A percentile compares a stretch with the other conserved stretches of the same genome.
phyloP scores from a whole-genome alignment of 768 basidiomycete species.

The Mycena alexandri region DNA sequence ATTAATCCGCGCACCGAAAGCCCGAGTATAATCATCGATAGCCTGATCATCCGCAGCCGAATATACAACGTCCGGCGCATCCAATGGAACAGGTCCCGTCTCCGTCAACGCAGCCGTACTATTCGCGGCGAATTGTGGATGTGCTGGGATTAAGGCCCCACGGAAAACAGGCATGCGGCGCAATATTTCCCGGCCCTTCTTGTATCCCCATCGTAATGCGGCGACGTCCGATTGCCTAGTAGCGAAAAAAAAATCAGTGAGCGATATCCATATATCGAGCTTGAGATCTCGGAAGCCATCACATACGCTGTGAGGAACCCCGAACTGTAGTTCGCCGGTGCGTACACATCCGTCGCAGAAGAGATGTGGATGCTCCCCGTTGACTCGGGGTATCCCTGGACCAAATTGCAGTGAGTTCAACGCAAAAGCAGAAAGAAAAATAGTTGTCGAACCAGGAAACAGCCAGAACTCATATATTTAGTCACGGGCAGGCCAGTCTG shows the following conservation, averaged over 20 bases:
- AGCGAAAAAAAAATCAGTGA: too few species aligned
- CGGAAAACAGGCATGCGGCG: conserved; percentile 52
- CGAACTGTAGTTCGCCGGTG: conserved; percentile 49
- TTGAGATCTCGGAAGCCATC: too few species aligned
- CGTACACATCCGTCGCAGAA: conserved; percentile 41
- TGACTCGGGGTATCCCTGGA: background rate
- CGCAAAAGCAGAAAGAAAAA: background rate
- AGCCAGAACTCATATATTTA: conserved; percentile 1
- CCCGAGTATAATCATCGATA: background rate
- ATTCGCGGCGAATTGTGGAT: conserved; percentile 38
- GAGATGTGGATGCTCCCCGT: conserved; percentile 16
- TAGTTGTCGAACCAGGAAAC: background rate
- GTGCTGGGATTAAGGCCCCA: conserved; percentile 34
- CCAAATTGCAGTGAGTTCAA: background rate
- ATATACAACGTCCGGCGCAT: background rate
- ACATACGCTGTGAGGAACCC: conserved; percentile 47
- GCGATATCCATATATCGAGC: too few species aligned
- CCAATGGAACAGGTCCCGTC: background rate
- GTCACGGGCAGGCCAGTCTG: background rate
- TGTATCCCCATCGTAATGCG: conserved; percentile 53
- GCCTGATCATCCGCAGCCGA: background rate
- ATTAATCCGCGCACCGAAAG: background rate
- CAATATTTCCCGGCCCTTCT: conserved; percentile 52
- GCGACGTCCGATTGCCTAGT: conserved; percentile 42
- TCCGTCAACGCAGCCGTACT: conserved; percentile 28